These are phyloP conservation scores for cucumber (Cucumis sativus) DNA, from an alignment of 306 rosid species.

Conservation along the genomic window DNA sequence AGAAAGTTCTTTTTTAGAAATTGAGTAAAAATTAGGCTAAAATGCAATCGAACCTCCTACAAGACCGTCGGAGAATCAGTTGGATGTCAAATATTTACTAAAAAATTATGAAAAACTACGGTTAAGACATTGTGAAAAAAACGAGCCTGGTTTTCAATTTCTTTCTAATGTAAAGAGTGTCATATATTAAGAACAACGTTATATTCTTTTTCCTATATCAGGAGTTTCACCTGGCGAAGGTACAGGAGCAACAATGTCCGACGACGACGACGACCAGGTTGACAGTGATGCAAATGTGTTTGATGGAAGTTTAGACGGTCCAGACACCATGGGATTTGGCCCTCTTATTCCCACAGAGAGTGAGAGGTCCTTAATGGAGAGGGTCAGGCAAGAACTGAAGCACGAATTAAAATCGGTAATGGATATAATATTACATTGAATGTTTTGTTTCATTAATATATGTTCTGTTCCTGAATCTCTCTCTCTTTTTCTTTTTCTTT, in stretches of 20 bases:
- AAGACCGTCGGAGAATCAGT: no score
- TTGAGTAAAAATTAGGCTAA: no score
- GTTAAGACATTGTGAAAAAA: no score
- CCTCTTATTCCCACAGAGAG: conserved; percentile 96
- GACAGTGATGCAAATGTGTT: conserved; percentile 75
- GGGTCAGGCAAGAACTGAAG: conserved; percentile 90
- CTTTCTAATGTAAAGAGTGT: not conserved
- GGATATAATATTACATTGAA: not conserved
- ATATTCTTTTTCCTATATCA: conserved; percentile 20
- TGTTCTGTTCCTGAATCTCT: not conserved
- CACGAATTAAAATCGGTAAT: conserved; percentile 83
- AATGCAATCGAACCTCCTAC: no score
- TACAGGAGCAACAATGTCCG: conserved; percentile 98
- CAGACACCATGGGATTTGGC: conserved; percentile 88
- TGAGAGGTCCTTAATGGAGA: conserved; percentile 96
- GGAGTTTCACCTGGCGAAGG: conserved; percentile 98
- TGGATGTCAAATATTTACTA: no score
- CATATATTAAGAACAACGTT: not conserved
- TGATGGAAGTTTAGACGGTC: conserved; percentile 70
- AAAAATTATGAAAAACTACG: no score
- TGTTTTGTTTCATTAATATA: not conserved
- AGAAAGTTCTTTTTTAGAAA: no score
- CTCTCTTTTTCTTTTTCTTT: no score
- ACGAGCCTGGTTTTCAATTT: no score
- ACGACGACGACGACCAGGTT: conserved; percentile 83